phyloP scores from a whole-genome alignment of 2,329 filamentous ascomycete species.

The Claviceps maximensis region DNA sequence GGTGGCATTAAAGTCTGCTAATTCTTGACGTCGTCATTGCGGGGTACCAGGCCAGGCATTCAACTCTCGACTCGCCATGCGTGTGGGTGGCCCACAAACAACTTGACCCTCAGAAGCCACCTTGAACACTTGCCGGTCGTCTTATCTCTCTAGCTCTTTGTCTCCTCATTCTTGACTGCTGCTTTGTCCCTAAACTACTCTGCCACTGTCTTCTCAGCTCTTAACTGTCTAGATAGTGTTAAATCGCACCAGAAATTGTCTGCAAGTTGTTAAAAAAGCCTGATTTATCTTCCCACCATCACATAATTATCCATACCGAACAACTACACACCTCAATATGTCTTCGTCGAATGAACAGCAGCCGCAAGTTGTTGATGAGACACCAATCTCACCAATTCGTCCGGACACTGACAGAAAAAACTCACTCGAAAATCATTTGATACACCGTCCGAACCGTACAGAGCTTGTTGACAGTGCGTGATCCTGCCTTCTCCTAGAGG shows the following conservation, averaged over 20 bases:
- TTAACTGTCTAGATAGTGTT: neutral
- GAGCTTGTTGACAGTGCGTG: conserved; percentile 65
- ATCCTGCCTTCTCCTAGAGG: neutral
- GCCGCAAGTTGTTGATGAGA: conserved; percentile 30
- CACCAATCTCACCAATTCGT: conserved; percentile 39
- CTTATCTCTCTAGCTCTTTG: neutral
- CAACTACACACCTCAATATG: conserved; percentile 12
- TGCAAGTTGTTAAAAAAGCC: neutral
- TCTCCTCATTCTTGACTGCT: neutral
- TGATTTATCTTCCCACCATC: neutral
- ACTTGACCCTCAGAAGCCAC: too few relatives aligned
- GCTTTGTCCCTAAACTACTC: neutral
- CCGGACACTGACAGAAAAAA: conserved; percentile 44
- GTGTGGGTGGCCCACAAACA: too few relatives aligned
- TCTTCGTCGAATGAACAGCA: conserved; percentile 14
- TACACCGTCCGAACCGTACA: conserved; percentile 60
- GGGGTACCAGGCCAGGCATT: neutral
- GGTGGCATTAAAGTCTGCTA: too few relatives aligned
- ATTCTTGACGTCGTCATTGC: neutral
- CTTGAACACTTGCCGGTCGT: neutral
- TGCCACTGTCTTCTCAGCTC: neutral
- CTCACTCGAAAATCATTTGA: conserved; percentile 60
- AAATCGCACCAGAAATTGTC: neutral
- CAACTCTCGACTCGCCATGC: too few relatives aligned
- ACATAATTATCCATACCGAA: neutral